A percentile compares a stretch with the other conserved stretches of the same genome.
Conservation (phyloP, 768 basidiomycete species). For the Boletus rufocinnamomeus region DNA sequence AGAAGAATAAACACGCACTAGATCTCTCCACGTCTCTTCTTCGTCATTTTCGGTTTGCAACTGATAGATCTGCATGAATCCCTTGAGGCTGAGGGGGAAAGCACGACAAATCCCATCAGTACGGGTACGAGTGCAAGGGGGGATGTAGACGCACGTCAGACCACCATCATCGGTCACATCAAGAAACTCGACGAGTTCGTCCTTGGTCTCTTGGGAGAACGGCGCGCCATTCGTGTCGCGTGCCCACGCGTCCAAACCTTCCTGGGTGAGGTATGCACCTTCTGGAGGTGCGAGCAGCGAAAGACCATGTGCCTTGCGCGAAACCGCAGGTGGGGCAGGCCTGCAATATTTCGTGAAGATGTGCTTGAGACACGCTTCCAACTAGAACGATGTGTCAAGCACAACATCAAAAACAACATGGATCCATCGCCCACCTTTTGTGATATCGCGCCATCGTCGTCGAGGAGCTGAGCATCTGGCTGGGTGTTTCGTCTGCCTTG, state of each 20-base stretch:
- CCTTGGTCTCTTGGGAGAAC: slow-evolving; percentile 76
- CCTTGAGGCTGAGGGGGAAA: slow-evolving; percentile 56
- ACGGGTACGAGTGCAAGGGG: neutral
- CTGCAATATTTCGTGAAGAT: slow-evolving; percentile 81
- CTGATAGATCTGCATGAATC: slow-evolving; percentile 81
- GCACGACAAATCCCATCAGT: neutral
- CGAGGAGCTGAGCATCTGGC: slow-evolving; percentile 58
- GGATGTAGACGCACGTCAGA: slow-evolving; percentile 58
- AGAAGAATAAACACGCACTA: slow-evolving; percentile 46
- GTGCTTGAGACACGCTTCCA: slow-evolving; percentile 69
- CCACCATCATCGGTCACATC: slow-evolving; percentile 71
- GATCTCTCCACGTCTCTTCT: slow-evolving; percentile 81
- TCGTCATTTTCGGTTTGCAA: slow-evolving; percentile 85
- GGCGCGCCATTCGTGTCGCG: slow-evolving; percentile 79
- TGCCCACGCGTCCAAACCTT: slow-evolving; percentile 76
- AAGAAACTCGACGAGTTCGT: slow-evolving; percentile 74
- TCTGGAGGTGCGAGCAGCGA: slow-evolving; percentile 47
- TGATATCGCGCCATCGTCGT: slow-evolving; percentile 70
- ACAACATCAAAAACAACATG: neutral
- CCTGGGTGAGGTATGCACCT: slow-evolving; percentile 56
- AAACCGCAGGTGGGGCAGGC: slow-evolving; percentile 35
- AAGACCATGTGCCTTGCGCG: slow-evolving; percentile 23
- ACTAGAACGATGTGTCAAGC: slow-evolving; percentile 37
- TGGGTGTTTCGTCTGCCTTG: slow-evolving; percentile 58
- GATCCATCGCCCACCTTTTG: slow-evolving; percentile 47